A percentile compares a stretch with the other conserved stretches of the same genome.
Conservation (phyloP, 176 grass and related monocot species). For the Alopecurus myosuroides region DNA sequence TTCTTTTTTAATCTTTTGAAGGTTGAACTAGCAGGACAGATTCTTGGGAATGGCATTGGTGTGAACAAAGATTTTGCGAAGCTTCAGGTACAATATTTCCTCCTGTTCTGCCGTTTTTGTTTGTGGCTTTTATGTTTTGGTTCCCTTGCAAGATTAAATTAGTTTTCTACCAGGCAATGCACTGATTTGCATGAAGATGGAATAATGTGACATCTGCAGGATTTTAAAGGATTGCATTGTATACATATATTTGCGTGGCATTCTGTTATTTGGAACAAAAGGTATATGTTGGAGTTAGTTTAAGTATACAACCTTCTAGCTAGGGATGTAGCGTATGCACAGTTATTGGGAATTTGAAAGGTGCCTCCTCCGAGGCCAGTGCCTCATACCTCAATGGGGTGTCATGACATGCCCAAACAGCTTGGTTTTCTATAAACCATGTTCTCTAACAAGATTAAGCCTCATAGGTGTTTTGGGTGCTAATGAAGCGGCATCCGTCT, state of each 20-base stretch:
- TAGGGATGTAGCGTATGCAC: background rate
- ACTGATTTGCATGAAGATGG: slow-evolving; percentile 1
- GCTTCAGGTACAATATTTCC: slow-evolving; percentile 52
- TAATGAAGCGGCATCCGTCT: background rate
- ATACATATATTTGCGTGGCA: background rate
- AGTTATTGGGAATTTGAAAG: slow-evolving; percentile 1
- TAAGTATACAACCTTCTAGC: background rate
- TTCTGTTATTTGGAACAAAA: slow-evolving; percentile 14
- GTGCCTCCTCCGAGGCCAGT: background rate
- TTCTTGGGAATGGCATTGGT: slow-evolving; percentile 57
- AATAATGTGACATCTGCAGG: background rate
- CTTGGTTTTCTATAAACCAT: background rate
- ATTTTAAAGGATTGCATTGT: slow-evolving; percentile 2
- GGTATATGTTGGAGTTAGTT: background rate
- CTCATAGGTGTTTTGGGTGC: background rate
- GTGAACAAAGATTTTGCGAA: slow-evolving; percentile 48
- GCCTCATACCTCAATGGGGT: background rate
- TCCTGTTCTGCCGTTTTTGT: background rate
- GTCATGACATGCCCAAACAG: too few relatives aligned
- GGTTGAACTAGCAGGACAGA: slow-evolving; percentile 67
- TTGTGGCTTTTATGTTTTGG: background rate
- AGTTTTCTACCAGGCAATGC: slow-evolving; percentile 13
- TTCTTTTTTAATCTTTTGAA: slow-evolving; percentile 27
- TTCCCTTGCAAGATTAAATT: slow-evolving; percentile 3
- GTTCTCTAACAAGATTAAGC: background rate